Percentiles rank a stretch among this genome's conserved stretches.
Evolutionary conservation across 306 rosid species (phyloP).

Genomic region (Castanea crenata): DNA sequence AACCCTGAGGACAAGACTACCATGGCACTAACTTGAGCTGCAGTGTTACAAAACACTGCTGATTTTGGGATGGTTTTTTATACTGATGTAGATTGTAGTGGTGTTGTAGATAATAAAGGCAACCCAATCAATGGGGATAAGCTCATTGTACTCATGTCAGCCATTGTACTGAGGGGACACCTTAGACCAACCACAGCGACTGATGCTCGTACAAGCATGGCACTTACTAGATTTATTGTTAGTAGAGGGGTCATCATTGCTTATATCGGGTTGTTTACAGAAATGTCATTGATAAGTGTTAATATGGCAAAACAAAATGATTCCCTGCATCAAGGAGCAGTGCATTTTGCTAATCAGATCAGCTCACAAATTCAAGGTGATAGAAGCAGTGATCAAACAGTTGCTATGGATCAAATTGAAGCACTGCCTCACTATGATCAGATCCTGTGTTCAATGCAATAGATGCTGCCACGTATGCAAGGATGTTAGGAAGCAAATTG

Average conservation of each 20-base stretch:
- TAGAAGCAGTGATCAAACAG: too few relatives aligned
- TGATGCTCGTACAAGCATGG: conserved; percentile 77
- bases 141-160: conserved; percentile 77
- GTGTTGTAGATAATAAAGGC: conserved; percentile 61
- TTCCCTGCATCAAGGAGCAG: too few relatives aligned
- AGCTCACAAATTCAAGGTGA: conserved; percentile 40
- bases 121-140: conserved; percentile 80
- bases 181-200: conserved; percentile 77
- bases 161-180: conserved; percentile 65
- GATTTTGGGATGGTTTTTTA: conserved; percentile 87
- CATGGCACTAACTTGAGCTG: conserved; percentile 74
- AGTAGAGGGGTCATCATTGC: conserved; percentile 79
- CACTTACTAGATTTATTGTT: conserved; percentile 62
- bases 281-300: conserved; percentile 55
- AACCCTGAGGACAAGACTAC: conserved; percentile 81
- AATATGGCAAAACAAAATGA: conserved; percentile 31
- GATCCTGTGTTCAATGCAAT: too few relatives aligned
- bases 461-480: too few relatives aligned
- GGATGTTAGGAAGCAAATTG: too few relatives aligned
- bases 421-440: too few relatives aligned
- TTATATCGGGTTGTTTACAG: conserved; percentile 85
- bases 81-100: conserved; percentile 89
- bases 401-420: too few relatives aligned
- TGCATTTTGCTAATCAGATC: too few relatives aligned
- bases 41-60: conserved; percentile 60